These are phyloP conservation scores for Fraxinus floribunda DNA, from an alignment of 305 asterid species.

Conservation along the genomic window DNA sequence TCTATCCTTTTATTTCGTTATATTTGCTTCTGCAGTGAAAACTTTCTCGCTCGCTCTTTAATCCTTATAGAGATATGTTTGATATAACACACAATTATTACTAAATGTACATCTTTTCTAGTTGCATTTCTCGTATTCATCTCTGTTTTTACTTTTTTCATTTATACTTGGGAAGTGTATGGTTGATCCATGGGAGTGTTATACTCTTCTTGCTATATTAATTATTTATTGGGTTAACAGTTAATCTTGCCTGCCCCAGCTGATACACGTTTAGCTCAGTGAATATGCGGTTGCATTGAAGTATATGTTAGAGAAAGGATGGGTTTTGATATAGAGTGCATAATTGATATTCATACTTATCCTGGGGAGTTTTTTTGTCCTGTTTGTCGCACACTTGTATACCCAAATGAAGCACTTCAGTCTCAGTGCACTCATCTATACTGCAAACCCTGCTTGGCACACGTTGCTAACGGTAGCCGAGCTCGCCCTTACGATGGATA, in stretches of 20 bases:
- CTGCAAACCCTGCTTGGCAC: conserved; percentile 56
- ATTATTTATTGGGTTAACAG: background rate
- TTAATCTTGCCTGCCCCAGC: background rate
- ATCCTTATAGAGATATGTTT: background rate
- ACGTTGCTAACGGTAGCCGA: conserved; percentile 65
- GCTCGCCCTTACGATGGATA: conserved; percentile 93
- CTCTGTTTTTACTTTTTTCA: background rate
- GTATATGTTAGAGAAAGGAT: conserved; percentile 31
- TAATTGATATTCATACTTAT: conserved; percentile 67
- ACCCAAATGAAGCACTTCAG: conserved; percentile 84
- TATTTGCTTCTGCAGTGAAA: background rate
- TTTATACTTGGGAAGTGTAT: background rate
- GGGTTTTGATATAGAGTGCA: conserved; percentile 93
- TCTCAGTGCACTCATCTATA: conserved; percentile 85
- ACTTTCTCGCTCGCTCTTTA: background rate
- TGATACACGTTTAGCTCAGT: background rate
- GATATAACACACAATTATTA: background rate
- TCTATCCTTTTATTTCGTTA: background rate
- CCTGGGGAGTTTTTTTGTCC: conserved; percentile 96
- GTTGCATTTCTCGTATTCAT: background rate
- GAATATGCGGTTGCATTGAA: conserved; percentile 11
- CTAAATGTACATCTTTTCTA: background rate
- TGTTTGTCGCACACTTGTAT: conserved; percentile 92
- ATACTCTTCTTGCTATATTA: background rate
- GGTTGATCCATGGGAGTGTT: background rate